Evolutionary conservation across 176 grass and related monocot genomes (phyloP), one percentile per base, ranked within the genome.

Genomic region (Rhipidocladum racemiflorum): DNA sequence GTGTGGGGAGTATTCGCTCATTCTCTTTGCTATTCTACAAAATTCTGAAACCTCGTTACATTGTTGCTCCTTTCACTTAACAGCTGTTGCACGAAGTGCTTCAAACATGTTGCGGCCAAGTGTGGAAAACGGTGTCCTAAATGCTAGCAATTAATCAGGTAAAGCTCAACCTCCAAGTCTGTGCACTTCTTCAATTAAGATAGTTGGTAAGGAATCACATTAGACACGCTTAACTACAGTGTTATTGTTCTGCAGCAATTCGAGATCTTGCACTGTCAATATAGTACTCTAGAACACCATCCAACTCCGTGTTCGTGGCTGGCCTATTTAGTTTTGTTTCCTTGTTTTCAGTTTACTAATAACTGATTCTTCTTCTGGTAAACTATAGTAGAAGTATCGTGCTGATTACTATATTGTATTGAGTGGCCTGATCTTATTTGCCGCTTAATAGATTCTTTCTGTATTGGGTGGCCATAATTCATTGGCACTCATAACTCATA

Each of bases 221-320:
- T 6, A 60, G 38, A 11, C 13, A 43, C 39, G 20, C 13, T 80
- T 46, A 53, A 69, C 84, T 64, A 59, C 79, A 30, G 4, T 38
- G 18, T 45, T 87, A 1, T 51, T 27, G 72, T 13, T 85, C 45
- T 88, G 80, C 90, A 98, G 90, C 83, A 95, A 84, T 71, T 88
- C 88, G 66, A 98, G 92, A 86, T 84, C 90, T 14, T 98, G 89
- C 83, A 91, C 90, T 38, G 70, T 98, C 61, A 98, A 98, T 29
- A 93, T 89, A 24, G 92, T 98, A 29, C 87, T 98, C 39, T 98
- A 92, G 92, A 95, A 93, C 87, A 98, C 92, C 20, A 95, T 98
- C 27, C 92, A 98, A 39, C 96, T 93, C 7, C 84, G 88, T 34
- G 63, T 78, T 82, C 83, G 88, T 18, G 83, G 83, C 36, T 89